These are phyloP conservation scores for Endocarpon pusillum DNA, from an alignment of 495 filamentous ascomycete species.

Conservation along the genomic window DNA sequence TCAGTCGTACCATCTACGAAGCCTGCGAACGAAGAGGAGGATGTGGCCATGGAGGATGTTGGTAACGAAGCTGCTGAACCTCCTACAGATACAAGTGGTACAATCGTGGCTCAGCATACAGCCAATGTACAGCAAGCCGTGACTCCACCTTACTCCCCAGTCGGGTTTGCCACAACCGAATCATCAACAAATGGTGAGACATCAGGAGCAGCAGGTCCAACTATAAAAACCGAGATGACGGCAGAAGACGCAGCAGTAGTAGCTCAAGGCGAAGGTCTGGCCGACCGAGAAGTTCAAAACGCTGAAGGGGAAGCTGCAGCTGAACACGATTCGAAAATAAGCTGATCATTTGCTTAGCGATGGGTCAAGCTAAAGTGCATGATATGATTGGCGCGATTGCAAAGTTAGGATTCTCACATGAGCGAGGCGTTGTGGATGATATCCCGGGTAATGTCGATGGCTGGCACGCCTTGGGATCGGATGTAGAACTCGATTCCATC, in stretches of 20 bases:
- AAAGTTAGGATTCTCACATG: no score
- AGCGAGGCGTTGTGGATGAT: no score
- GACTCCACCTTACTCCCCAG: slow-evolving; percentile 15
- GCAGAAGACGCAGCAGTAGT: slow-evolving; percentile 9
- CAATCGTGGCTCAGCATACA: slow-evolving; percentile 10
- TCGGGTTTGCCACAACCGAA: slow-evolving; percentile 9
- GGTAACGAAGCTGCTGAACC: slow-evolving; percentile 13
- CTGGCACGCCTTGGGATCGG: neutral
- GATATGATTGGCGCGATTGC: neutral
- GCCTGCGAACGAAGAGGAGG: slow-evolving; percentile 39
- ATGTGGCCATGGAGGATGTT: slow-evolving; percentile 48
- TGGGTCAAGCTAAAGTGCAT: neutral
- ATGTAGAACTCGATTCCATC: no score
- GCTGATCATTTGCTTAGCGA: no score
- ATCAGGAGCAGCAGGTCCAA: slow-evolving; percentile 7
- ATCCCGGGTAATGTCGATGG: slow-evolving; percentile 5
- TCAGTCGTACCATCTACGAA: slow-evolving; percentile 10
- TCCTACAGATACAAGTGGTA: no score
- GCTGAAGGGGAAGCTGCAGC: slow-evolving; percentile 15
- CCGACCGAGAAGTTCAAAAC: slow-evolving; percentile 13
- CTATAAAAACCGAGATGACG: slow-evolving; percentile 15
- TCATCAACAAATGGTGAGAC: slow-evolving; percentile 8
- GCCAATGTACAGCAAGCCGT: slow-evolving; percentile 14
- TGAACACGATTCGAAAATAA: no score
- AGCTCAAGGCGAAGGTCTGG: slow-evolving; percentile 14